These are phyloP conservation scores for Boletus eberwhitei DNA, from an alignment of 768 basidiomycete species.

Conservation along the genomic window DNA sequence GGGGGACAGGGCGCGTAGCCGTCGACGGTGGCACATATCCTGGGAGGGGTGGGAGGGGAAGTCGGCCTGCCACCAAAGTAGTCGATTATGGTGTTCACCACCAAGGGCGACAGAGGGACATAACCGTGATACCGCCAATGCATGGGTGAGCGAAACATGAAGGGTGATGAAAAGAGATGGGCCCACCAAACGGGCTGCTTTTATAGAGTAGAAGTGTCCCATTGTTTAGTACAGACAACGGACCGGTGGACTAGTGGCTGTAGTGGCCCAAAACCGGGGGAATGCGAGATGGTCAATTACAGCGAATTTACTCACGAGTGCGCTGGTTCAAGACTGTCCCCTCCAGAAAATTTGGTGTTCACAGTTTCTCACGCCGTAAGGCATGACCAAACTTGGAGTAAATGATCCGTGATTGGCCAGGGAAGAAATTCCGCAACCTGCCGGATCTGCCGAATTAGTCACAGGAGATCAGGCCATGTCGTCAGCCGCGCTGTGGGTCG, in stretches of 20 bases:
- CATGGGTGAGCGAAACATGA: background rate
- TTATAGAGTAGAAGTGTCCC: too few species aligned
- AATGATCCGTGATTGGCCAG: constrained; percentile 81
- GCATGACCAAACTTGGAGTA: constrained; percentile 72
- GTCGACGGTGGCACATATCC: background rate
- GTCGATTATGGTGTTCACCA: background rate
- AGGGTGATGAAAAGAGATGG: background rate
- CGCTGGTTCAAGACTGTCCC: constrained; percentile 93
- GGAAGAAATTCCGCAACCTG: constrained; percentile 92
- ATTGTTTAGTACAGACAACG: too few species aligned
- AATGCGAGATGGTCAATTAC: constrained; percentile 67
- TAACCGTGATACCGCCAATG: constrained; percentile 8
- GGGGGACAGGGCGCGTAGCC: constrained; percentile 18
- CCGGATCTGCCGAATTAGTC: constrained; percentile 89
- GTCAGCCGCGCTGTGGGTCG: constrained; percentile 82
- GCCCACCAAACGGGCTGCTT: background rate
- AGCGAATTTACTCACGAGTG: constrained; percentile 62
- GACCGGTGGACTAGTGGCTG: constrained; percentile 66
- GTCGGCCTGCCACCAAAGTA: constrained; percentile 2
- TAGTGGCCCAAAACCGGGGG: constrained; percentile 77
- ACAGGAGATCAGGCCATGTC: constrained; percentile 83
- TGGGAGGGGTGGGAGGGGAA: constrained; percentile 6
- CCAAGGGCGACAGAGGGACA: constrained; percentile 7
- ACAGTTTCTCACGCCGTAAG: constrained; percentile 62
- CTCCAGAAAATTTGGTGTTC: constrained; percentile 94